Evolutionary conservation across 1,139 yeast species (phyloP), one percentile per base, ranked within the genome.

Genomic region (Nakaseomyces nivariensis): DNA sequence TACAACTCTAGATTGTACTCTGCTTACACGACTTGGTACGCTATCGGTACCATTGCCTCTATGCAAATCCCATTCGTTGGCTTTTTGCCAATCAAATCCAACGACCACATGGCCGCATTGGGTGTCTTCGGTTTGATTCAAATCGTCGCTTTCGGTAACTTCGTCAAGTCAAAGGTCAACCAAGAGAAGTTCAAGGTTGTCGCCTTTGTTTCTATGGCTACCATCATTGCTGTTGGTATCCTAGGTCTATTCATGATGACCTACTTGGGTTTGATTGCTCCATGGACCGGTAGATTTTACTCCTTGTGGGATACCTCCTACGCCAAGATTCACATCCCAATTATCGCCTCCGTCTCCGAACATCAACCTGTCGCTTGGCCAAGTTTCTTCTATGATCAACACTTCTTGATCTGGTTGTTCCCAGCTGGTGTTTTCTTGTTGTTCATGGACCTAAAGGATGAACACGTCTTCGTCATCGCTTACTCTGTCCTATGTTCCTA

Each of bases 351-450:
- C 3, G 99, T 94, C 48, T 87, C 96, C 11, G 99, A 94, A 72
- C 99, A 94, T 74, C 99, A 94, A 74, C 99, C 99, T 52, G 92
- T 98, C 26, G 96, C 98, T 10, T 94, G 99, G 99, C 96, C 98
- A 11, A 82, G 97, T 9, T 94, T 92, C 70, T 92, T 88, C 77
- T 88, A 92, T 67, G 99, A 94, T 68, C 83, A 94, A 48, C 86
- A 82, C 62, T 79, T 92, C 75, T 75, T 94, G 70, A 86, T 92
- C 61, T 94, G 98, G 98, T 76, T 94, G 58, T 92, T 94, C 87
- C 99, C 99, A 48, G 97, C 92, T 3, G 99, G 98, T 57, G 84
- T 94, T 51, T 92, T 86, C 71, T 70, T 92, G 59, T 78, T 92
- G 59, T 85, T 94, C 78, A 86, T 86, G 68, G 97, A 92, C 55